Evolutionary conservation across 768 basidiomycete genomes (phyloP), one percentile per base, ranked within the genome.

Genomic region (Phanerochaete carnosa): DNA sequence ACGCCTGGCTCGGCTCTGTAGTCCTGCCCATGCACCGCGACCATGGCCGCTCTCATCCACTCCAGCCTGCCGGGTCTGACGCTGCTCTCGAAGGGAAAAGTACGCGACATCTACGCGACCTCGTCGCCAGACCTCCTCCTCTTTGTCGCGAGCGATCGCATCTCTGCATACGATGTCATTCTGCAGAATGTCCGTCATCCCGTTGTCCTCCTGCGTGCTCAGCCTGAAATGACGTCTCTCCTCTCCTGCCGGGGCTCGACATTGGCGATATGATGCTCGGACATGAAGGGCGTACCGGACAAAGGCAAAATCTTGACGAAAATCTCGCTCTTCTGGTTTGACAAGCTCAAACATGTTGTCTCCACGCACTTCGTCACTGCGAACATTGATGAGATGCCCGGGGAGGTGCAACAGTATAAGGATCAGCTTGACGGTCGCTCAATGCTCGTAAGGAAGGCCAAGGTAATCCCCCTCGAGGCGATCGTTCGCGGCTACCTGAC

Each of bases 401-500:
- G 78, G 58, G 89, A 89, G 64, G 81, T 96, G 30, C 81, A 80
- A 54, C 76, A 88, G 65, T 91, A 95, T 75, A 83, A 77, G 63
- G 83, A 84, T 39, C 88, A 90, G 72, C 81, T 98, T 13, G 83
- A 88, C 32, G 95, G 91, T 1, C 81, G 97, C 23, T 78, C 88
- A 12, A 98, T 99, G 90, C 86, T 97, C 55, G 97, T 98, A 11
- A 83, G 76, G 72, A 95, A 88, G 69, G 95, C 95, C 0, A 82
- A 88, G 70, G 90, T 98, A 29, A 78, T 98, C 30, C 93, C 92
- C 23, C 79, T 98, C 6, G 97, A 99, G 74, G 94, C 92, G 6
- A 98, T 99, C 68, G 96, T 98, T 19, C 80, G 97, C 63, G 96
- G 96, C 2, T 98, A 98, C 74, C 79, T 99, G 61, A 92, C 96